Conservation (phyloP, 2,329 filamentous ascomycete genomes). For the Hortaea sp. region DNA sequence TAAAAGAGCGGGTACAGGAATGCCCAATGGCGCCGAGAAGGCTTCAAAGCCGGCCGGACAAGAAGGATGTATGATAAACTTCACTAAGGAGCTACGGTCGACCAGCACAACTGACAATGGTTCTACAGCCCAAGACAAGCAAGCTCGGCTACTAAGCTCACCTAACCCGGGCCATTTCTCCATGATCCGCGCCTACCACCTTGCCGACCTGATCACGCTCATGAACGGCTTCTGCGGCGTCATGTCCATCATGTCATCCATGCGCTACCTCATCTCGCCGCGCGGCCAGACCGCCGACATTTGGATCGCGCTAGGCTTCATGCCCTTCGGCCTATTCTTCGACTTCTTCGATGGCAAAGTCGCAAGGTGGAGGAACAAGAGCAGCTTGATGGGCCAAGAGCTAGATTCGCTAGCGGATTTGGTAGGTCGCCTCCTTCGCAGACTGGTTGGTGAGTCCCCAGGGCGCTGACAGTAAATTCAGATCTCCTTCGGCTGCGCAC, state of each 20-base stretch:
- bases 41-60: constrained; percentile 26
- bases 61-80: constrained; percentile 29
- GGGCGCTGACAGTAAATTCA: constrained; percentile 28
- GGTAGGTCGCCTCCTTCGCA: constrained; percentile 44
- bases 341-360: constrained; percentile 98
- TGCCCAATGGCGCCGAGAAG: constrained; percentile 41
- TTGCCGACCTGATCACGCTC: constrained; percentile 71
- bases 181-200: constrained; percentile 52
- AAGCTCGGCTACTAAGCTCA: constrained; percentile 60
- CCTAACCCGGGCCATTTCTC: constrained; percentile 61
- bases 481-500: constrained; percentile 92
- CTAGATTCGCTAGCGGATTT: constrained; percentile 90
- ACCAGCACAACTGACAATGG: constrained; percentile 8
- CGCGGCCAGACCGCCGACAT: constrained; percentile 56
- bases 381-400: constrained; percentile 95
- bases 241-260: constrained; percentile 90
- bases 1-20: constrained; percentile 54
- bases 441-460: neutral
- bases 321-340: constrained; percentile 91
- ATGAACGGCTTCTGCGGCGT: constrained; percentile 84
- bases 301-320: constrained; percentile 73
- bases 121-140: constrained; percentile 58
- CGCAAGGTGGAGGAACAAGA: constrained; percentile 92
- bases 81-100: constrained; percentile 18
- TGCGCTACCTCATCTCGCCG: constrained; percentile 74